These are phyloP conservation scores for Rubroboletus satanas DNA, from an alignment of 768 basidiomycete genomes.

Conservation along the genomic window DNA sequence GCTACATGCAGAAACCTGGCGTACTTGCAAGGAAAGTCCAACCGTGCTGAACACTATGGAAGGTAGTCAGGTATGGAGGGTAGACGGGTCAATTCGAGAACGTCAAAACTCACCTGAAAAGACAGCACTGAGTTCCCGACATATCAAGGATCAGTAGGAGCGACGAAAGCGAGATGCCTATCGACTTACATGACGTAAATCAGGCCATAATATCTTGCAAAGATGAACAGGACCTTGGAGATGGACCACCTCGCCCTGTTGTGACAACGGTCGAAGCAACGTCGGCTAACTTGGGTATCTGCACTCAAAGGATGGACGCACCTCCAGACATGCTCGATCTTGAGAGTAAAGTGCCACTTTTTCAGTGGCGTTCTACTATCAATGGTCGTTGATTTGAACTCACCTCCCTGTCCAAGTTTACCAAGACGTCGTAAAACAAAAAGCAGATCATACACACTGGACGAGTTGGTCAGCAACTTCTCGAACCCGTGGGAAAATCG, in stretches of 20 bases:
- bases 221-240: background rate
- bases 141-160: background rate
- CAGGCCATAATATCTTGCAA: background rate
- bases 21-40: background rate
- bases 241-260: background rate
- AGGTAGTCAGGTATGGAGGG: background rate
- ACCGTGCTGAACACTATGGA: background rate
- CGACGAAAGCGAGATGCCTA: no score
- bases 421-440: background rate
- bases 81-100: no score
- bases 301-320: background rate
- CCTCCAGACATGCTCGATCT: background rate
- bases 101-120: background rate
- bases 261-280: background rate
- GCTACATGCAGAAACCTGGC: background rate
- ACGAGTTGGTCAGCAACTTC: background rate
- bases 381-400: background rate
- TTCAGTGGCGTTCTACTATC: background rate
- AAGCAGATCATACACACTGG: background rate
- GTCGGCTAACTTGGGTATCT: background rate
- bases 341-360: background rate
- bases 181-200: background rate
- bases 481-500: background rate
- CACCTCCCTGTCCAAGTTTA: constrained; percentile 1
- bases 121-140: background rate